Evolutionary conservation across 805 yeast species (phyloP).

Genomic region (Naumovozyma dairenensis): DNA sequence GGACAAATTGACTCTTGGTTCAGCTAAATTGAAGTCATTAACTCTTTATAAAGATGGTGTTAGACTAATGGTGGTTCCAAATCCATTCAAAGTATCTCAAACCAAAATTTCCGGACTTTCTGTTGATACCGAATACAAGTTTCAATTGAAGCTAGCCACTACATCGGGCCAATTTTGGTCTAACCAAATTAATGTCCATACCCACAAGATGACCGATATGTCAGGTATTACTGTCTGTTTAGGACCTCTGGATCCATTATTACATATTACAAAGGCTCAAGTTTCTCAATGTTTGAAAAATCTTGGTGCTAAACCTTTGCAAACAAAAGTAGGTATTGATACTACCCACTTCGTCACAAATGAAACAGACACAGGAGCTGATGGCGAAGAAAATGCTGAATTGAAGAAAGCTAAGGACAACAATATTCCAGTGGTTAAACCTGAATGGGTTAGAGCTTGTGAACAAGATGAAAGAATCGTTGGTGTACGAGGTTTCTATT

Average conservation of each 20-base stretch:
- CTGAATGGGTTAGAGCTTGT: conserved; percentile 96
- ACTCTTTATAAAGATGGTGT: conserved; percentile 56
- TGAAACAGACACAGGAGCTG: conserved; percentile 22
- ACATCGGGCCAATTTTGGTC: conserved; percentile 82
- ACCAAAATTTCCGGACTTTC: conserved; percentile 89
- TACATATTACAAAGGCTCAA: conserved; percentile 39
- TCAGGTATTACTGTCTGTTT: conserved; percentile 86
- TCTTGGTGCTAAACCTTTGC: conserved; percentile 81
- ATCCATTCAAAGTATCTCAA: conserved; percentile 64
- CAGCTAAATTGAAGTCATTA: conserved; percentile 67
- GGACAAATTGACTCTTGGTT: conserved; percentile 79
- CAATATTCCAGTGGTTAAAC: conserved; percentile 89
- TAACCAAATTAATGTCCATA: conserved; percentile 55
- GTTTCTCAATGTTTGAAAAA: conserved; percentile 49
- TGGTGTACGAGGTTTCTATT: conserved; percentile 81
- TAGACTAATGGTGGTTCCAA: conserved; percentile 73
- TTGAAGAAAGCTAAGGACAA: conserved; percentile 69
- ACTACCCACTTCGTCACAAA: conserved; percentile 83
- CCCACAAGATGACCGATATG: conserved; percentile 94
- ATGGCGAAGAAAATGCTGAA: conserved; percentile 34
- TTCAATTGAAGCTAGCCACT: conserved; percentile 73
- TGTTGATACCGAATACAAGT: conserved; percentile 69
- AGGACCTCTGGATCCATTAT: conserved; percentile 63
- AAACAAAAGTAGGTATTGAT: conserved; percentile 65
- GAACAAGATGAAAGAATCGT: conserved; percentile 80